These are phyloP conservation scores for Rubia yunnanensis DNA, from an alignment of 257 asterid species.

Conservation along the genomic window DNA sequence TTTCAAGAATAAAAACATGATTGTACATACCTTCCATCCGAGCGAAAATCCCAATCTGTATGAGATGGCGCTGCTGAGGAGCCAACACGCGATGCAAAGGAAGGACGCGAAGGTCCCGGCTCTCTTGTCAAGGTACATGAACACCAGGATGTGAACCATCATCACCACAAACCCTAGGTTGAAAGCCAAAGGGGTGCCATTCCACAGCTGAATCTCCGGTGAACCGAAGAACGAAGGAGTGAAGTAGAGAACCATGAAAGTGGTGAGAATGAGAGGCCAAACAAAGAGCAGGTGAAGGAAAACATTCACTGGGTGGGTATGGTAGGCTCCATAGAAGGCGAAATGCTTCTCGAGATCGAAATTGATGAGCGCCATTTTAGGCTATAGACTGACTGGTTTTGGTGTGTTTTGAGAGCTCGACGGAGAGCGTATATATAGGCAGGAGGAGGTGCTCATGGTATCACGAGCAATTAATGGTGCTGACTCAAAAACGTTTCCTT, in stretches of 20 bases:
- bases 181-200: conserved; percentile 34
- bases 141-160: conserved; percentile 45
- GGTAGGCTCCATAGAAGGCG: conserved; percentile 90
- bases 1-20: neutral
- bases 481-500: no score
- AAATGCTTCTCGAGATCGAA: conserved; percentile 81
- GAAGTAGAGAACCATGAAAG: conserved; percentile 49
- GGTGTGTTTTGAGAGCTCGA: no score
- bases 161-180: conserved; percentile 63
- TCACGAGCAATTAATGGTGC: no score
- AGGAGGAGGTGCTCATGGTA: no score
- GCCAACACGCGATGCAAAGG: conserved; percentile 53
- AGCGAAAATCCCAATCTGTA: conserved; percentile 53
- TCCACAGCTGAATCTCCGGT: conserved; percentile 30
- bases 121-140: conserved; percentile 57
- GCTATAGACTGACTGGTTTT: no score
- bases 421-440: no score
- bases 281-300: conserved; percentile 74
- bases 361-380: no score
- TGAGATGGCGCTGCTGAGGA: conserved; percentile 57
- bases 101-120: conserved; percentile 93
- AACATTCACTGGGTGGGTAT: conserved; percentile 64
- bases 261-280: conserved; percentile 68
- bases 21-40: conserved; percentile 88
- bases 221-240: conserved; percentile 48